Evolutionary conservation across 352 stramenopile species (phyloP), one percentile per base, ranked within the genome.

Genomic region (Stramenopiles sp.): DNA sequence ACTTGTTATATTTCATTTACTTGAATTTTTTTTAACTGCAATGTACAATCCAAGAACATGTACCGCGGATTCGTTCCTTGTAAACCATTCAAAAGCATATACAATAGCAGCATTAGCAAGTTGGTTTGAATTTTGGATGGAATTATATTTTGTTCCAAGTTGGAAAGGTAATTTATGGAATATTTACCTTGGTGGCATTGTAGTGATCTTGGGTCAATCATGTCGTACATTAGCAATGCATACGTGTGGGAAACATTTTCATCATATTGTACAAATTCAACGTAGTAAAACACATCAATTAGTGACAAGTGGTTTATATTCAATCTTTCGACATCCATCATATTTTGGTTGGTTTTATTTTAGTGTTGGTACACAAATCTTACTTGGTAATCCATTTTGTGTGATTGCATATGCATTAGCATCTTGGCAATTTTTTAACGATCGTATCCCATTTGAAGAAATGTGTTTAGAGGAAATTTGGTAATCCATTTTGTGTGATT

Each of bases 261-360:
- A 94, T 33, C 94, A 98, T 82, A 88, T 92, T 32, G 97, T 98
- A 83, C 91, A 97, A 86, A 89, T 90, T 78, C 83, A 88, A 78
- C 96, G 96, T 82, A 90, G 92, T 77, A 87, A 96, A 63, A 92
- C 96, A 81, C 94, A 98, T 81, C 81, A 91, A 73, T 82, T 98
- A 38, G 89, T 98, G 6, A 98, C 93, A 0, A 83, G 95, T 84
- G 91, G 91, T 80, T 84, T 96, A 63, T 97, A 97, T 83, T 87
- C 73, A 31, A 92, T 88, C 78, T 86, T 98, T 78, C 90, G 94
- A 38, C 94, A 98, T 85, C 93, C 93, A 80, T 95, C 89, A 30
- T 98, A 98, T 83, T 85, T 95, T 63, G 94, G 94, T 81, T 98
- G 95, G 90, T 98, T 96, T 82, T 95, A 93, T 81, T 98, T 93